Conservation (phyloP, 352 stramenopile genomes). For the Pythium scleroteichum region DNA sequence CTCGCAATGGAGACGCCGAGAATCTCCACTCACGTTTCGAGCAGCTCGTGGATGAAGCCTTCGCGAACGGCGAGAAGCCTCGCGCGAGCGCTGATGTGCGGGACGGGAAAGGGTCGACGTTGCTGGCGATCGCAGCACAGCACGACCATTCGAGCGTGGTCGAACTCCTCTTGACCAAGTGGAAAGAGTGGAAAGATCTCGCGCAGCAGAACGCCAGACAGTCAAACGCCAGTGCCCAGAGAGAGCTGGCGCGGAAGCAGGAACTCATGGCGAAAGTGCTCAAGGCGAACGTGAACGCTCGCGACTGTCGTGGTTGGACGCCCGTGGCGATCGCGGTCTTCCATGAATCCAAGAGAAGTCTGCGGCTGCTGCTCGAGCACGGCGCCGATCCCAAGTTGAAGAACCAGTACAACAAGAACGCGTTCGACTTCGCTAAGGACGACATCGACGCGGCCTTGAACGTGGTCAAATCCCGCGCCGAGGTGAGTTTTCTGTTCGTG, state of each 20-base stretch:
- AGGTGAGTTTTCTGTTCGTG: slow-evolving; percentile 37
- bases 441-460: slow-evolving; percentile 84
- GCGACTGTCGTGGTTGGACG: slow-evolving; percentile 87
- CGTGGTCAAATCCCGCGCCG: slow-evolving; percentile 70
- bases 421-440: slow-evolving; percentile 88
- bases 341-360: slow-evolving; percentile 75
- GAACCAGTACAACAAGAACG: slow-evolving; percentile 91
- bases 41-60: slow-evolving; percentile 70
- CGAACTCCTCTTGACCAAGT: slow-evolving; percentile 59
- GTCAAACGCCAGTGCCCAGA: slow-evolving; percentile 27
- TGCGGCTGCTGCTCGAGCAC: slow-evolving; percentile 74
- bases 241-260: slow-evolving; percentile 20
- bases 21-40: slow-evolving; percentile 62
- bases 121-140: slow-evolving; percentile 75
- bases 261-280: slow-evolving; percentile 47
- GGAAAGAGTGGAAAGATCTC: slow-evolving; percentile 37
- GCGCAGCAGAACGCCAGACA: slow-evolving; percentile 16
- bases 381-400: slow-evolving; percentile 82
- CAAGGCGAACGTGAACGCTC: slow-evolving; percentile 70
- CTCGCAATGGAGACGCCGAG: slow-evolving; percentile 41
- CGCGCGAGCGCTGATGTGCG: slow-evolving; percentile 72
- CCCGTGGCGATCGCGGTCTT: slow-evolving; percentile 85
- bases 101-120: slow-evolving; percentile 75
- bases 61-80: slow-evolving; percentile 56
- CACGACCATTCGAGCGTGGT: slow-evolving; percentile 68